A percentile compares a stretch with the other conserved stretches of the same genome.
These are phyloP conservation scores for Podaxis sp. DNA, from an alignment of 768 basidiomycete species.

Conservation along the genomic window DNA sequence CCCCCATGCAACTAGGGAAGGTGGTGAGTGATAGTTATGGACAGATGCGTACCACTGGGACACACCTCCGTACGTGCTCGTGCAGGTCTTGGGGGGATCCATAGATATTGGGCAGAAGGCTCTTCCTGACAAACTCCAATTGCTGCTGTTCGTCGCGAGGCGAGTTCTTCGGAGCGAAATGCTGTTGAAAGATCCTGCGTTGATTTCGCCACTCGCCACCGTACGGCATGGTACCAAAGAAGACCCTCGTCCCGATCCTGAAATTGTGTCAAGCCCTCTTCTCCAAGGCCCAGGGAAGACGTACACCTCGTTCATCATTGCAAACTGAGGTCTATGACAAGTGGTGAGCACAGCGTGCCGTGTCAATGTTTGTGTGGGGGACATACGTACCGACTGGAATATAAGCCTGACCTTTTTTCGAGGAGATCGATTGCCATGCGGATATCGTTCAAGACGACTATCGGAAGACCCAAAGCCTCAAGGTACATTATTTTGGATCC, in stretches of 20 bases:
- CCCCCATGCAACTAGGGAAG: not conserved
- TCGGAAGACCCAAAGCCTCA: not conserved
- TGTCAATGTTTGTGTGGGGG: not conserved
- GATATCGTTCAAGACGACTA: slow-evolving; percentile 9
- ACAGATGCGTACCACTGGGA: not conserved
- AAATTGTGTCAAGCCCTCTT: not conserved
- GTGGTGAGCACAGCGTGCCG: not conserved
- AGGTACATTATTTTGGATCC: slow-evolving; percentile 10
- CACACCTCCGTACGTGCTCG: not conserved
- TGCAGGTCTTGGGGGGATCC: not conserved
- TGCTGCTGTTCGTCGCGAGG: not conserved
- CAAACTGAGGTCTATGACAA: not conserved
- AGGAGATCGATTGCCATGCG: slow-evolving; percentile 9
- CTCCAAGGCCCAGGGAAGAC: not conserved
- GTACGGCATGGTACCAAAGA: slow-evolving; percentile 19
- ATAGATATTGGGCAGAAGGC: slow-evolving; percentile 2
- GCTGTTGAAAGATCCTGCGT: slow-evolving; percentile 23
- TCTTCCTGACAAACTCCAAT: not conserved
- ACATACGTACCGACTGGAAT: slow-evolving; percentile 3
- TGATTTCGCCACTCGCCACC: slow-evolving; percentile 20
- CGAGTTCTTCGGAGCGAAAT: slow-evolving; percentile 15
- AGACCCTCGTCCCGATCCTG: not conserved
- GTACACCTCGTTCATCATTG: slow-evolving; percentile 3
- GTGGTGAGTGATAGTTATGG: not conserved
- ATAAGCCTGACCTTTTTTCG: slow-evolving; percentile 10